Evolutionary conservation across 2,329 filamentous ascomycete species (phyloP).

Genomic region (Verticillium tricorpus): DNA sequence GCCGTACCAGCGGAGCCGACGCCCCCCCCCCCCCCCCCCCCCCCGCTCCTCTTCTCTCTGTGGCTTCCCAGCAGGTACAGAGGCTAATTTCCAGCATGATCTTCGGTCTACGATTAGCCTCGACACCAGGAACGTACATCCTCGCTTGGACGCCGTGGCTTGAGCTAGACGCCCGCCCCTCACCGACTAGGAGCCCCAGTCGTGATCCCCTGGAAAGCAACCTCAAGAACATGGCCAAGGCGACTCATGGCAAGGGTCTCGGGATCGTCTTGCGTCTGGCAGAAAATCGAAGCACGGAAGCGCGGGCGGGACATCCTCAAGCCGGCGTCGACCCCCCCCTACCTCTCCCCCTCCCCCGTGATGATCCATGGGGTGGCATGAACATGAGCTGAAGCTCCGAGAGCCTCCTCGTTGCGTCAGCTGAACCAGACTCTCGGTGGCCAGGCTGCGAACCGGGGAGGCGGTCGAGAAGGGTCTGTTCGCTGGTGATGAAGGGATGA

Average conservation of each 20-base stretch:
- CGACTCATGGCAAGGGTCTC: conserved; percentile 5
- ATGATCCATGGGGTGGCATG: conserved; percentile 7
- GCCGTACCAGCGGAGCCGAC: too few relatives aligned
- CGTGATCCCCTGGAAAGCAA: not conserved
- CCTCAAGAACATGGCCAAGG: not conserved
- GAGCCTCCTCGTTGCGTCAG: conserved; percentile 4
- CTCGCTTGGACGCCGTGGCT: conserved; percentile 14
- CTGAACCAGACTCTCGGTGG: not conserved
- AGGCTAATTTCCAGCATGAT: conserved; percentile 14
- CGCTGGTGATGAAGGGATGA: not conserved
- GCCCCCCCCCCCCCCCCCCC: not conserved
- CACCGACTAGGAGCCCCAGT: conserved; percentile 3
- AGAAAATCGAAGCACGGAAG: conserved; percentile 5
- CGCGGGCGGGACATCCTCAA: conserved; percentile 4
- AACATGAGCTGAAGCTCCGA: conserved; percentile 9
- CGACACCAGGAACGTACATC: conserved; percentile 11
- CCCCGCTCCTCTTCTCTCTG: too few relatives aligned
- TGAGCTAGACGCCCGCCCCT: conserved; percentile 9
- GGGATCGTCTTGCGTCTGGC: conserved; percentile 13
- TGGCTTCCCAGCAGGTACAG: conserved; percentile 6
- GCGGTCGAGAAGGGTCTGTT: not conserved
- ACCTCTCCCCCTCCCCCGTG: not conserved
- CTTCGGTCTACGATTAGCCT: conserved; percentile 10
- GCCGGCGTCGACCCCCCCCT: not conserved
- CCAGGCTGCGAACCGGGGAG: not conserved